These are phyloP conservation scores for Alternaria infectoria DNA, from an alignment of 2,329 filamentous ascomycete genomes.

Conservation along the genomic window DNA sequence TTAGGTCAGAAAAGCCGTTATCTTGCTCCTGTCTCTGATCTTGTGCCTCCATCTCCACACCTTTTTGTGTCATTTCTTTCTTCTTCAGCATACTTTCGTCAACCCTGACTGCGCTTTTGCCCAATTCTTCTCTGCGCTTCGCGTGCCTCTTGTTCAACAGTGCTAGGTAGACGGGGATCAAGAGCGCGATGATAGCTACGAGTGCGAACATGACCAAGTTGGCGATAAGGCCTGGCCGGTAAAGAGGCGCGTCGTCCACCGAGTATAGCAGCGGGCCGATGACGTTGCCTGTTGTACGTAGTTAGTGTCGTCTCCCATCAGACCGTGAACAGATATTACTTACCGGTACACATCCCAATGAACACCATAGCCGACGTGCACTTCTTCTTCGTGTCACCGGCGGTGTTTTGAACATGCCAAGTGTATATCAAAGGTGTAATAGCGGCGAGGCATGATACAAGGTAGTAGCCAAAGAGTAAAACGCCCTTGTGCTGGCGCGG, in stretches of 20 bases:
- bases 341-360: constrained; percentile 43
- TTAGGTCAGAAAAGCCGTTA: constrained; percentile 27
- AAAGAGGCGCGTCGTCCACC: constrained; percentile 42
- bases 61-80: constrained; percentile 19
- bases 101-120: constrained; percentile 35
- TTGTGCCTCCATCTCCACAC: constrained; percentile 19
- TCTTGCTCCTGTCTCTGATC: constrained; percentile 10
- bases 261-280: constrained; percentile 48
- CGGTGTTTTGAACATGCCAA: constrained; percentile 49
- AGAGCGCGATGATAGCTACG: constrained; percentile 33
- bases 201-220: constrained; percentile 45
- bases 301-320: neutral
- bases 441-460: constrained; percentile 50
- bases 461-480: constrained; percentile 59
- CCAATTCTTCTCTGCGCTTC: constrained; percentile 35
- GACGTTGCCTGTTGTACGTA: constrained; percentile 34
- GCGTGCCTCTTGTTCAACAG: constrained; percentile 41
- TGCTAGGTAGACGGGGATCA: constrained; percentile 42
- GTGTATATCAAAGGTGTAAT: constrained; percentile 47
- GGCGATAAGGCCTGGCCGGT: constrained; percentile 43
- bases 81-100: constrained; percentile 48
- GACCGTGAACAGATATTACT: neutral
- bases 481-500: constrained; percentile 56
- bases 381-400: constrained; percentile 48
- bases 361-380: constrained; percentile 46